phyloP scores from a whole-genome alignment of 2,329 filamentous ascomycete genomes.

The Falciphora oryzae region DNA sequence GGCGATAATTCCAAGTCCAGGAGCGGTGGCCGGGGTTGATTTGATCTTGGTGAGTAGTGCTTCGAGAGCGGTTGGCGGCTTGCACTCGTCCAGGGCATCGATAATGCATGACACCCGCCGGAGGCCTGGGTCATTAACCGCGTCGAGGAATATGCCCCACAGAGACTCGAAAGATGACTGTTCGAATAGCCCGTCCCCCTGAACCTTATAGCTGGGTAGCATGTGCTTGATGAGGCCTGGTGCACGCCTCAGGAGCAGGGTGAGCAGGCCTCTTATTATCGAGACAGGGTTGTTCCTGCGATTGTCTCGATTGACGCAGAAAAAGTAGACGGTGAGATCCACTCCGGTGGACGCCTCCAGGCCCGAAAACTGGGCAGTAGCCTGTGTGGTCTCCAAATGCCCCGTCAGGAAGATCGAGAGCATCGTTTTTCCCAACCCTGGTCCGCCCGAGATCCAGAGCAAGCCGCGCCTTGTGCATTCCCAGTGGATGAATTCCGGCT shows the following conservation, averaged over 20 bases:
- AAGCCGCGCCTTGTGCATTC: neutral
- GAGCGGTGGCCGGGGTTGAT: neutral
- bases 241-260: neutral
- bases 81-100: conserved; percentile 3
- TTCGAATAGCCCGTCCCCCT: neutral
- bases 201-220: neutral
- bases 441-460: conserved; percentile 1
- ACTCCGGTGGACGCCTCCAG: neutral
- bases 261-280: neutral
- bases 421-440: neutral
- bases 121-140: neutral
- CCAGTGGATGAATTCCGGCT: neutral
- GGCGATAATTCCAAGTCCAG: neutral
- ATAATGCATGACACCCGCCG: conserved; percentile 3
- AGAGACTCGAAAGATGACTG: neutral
- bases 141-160: conserved; percentile 1
- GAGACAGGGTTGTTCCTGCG: neutral
- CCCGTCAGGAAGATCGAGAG: neutral
- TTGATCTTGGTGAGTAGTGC: neutral
- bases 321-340: neutral
- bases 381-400: neutral
- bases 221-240: neutral
- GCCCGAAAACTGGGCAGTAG: neutral
- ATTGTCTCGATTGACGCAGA: conserved; percentile 1
- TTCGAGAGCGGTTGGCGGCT: neutral